These are phyloP conservation scores for Diddensiella transvaalensis DNA, from an alignment of 805 yeast genomes.

Conservation along the genomic window DNA sequence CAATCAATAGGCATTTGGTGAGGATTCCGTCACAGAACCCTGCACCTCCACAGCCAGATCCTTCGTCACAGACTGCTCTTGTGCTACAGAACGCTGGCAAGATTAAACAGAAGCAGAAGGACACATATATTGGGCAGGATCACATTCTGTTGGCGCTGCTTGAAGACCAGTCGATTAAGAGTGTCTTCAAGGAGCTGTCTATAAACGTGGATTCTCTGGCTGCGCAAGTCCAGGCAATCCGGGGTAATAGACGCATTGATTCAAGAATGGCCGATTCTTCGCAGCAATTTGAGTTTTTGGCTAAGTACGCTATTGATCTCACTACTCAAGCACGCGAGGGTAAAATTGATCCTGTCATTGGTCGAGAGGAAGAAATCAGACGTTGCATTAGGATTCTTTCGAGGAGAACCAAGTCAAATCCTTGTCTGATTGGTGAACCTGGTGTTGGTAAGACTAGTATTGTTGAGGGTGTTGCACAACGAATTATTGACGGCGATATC, in stretches of 20 bases:
- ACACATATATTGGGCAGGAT: conserved; percentile 89
- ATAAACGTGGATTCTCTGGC: conserved; percentile 69
- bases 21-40: conserved; percentile 86
- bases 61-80: conserved; percentile 72
- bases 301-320: conserved; percentile 89
- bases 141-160: conserved; percentile 82
- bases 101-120: conserved; percentile 83
- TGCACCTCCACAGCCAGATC: conserved; percentile 75
- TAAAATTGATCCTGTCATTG: conserved; percentile 95
- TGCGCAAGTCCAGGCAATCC: conserved; percentile 70
- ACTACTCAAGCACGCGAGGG: conserved; percentile 93
- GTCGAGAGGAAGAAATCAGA: conserved; percentile 97
- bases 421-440: conserved; percentile 96
- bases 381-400: conserved; percentile 91
- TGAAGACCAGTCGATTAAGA: conserved; percentile 69
- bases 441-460: conserved; percentile 99
- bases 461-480: conserved; percentile 97
- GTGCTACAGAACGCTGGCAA: conserved; percentile 71
- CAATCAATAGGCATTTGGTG: conserved; percentile 76
- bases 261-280: conserved; percentile 92
- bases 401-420: conserved; percentile 96
- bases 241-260: conserved; percentile 91
- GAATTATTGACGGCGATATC: conserved; percentile 93
- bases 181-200: conserved; percentile 57
- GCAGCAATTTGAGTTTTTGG: conserved; percentile 73